These are phyloP conservation scores for Boletus rubescentipes DNA, from an alignment of 768 basidiomycete species.

Conservation along the genomic window DNA sequence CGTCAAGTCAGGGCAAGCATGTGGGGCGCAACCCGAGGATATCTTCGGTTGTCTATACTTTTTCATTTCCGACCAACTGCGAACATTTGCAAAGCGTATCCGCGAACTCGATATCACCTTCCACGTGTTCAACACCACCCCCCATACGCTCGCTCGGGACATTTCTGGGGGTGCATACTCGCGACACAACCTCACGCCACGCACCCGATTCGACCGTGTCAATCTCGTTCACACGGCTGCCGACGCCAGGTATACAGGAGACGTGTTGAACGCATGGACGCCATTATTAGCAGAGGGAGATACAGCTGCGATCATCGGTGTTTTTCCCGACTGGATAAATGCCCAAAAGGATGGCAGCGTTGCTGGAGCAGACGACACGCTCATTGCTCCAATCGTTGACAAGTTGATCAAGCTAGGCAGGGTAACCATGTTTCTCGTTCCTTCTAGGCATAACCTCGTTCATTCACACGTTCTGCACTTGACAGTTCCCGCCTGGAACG, in stretches of 20 bases:
- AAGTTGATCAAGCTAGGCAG: constrained; percentile 17
- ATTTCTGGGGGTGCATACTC: constrained; percentile 26
- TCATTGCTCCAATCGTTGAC: constrained; percentile 13
- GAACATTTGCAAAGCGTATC: constrained; percentile 38
- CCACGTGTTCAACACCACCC: constrained; percentile 33
- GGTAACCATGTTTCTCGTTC: constrained; percentile 8
- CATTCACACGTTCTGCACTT: not conserved
- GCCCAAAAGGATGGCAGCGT: constrained; percentile 9
- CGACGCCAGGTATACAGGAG: constrained; percentile 30
- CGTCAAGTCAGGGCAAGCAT: constrained; percentile 33
- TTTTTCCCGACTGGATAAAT: constrained; percentile 43
- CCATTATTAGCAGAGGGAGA: constrained; percentile 32
- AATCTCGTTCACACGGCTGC: constrained; percentile 42
- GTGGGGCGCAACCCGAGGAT: constrained; percentile 40
- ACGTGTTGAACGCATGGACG: constrained; percentile 36
- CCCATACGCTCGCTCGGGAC: constrained; percentile 39
- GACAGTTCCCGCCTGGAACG: constrained; percentile 17
- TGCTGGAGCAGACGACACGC: constrained; percentile 11
- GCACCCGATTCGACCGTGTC: constrained; percentile 42
- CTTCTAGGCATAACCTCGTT: not conserved
- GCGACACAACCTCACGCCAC: constrained; percentile 24
- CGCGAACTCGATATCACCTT: constrained; percentile 37
- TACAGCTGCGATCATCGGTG: constrained; percentile 37
- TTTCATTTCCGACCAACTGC: constrained; percentile 40
- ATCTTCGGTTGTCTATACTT: constrained; percentile 51